Percentiles rank a stretch among this genome's conserved stretches.
Conservation (phyloP, 108 stramenopile genomes). For the Pseudonitzschia pungens region DNA sequence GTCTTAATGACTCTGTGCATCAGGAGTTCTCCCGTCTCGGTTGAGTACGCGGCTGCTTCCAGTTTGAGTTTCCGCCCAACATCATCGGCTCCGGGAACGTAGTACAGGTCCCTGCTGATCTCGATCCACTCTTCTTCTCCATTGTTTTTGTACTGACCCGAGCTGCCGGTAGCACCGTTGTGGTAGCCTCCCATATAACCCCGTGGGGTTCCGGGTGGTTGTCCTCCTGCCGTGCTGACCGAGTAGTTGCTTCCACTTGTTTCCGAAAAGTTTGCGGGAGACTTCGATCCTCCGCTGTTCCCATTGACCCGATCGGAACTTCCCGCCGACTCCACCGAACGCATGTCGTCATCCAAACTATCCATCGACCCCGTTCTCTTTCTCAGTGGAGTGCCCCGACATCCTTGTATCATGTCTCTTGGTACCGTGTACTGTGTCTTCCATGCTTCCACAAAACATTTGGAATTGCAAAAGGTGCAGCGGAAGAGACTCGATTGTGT, state of each 20-base stretch:
- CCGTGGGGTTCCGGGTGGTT: conserved; percentile 50
- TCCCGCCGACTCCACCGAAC: conserved; percentile 37
- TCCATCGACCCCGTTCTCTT: conserved; percentile 35
- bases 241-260: background rate
- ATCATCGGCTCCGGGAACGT: conserved; percentile 72
- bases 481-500: conserved; percentile 76
- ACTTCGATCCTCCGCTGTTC: conserved; percentile 24
- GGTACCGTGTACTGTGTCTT: conserved; percentile 86
- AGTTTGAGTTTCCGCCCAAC: conserved; percentile 81
- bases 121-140: conserved; percentile 72
- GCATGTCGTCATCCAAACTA: conserved; percentile 35
- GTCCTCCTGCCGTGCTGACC: background rate
- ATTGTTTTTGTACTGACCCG: conserved; percentile 13
- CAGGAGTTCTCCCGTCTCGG: conserved; percentile 76
- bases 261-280: conserved; percentile 29
- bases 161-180: conserved; percentile 18
- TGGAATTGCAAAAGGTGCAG: conserved; percentile 86
- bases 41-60: conserved; percentile 78
- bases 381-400: conserved; percentile 29
- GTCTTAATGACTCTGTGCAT: conserved; percentile 89
- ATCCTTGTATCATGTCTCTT: conserved; percentile 27
- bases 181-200: conserved; percentile 46
- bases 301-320: conserved; percentile 27
- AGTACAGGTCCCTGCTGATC: conserved; percentile 74
- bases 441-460: conserved; percentile 86